A percentile compares a stretch with the other conserved stretches of the same genome.
Conservation (phyloP, 257 asterid species). For the Solanum sitiens region DNA sequence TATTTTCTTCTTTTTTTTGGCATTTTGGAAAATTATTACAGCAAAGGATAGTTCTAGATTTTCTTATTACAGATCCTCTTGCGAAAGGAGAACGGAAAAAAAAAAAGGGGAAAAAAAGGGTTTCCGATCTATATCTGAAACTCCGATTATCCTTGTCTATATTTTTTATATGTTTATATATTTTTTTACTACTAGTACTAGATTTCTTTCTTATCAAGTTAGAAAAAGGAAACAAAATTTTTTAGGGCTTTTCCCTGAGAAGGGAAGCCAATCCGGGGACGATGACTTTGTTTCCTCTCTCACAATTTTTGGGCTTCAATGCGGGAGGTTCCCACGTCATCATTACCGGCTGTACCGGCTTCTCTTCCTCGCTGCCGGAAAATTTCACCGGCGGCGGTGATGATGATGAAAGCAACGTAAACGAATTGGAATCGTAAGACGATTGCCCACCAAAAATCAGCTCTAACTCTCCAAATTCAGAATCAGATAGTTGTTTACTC, state of each 20-base stretch:
- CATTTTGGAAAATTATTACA: constrained; percentile 17
- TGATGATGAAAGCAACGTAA: not conserved
- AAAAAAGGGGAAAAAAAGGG: not conserved
- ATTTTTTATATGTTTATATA: constrained; percentile 9
- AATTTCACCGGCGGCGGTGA: constrained; percentile 19
- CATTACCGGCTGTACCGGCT: constrained; percentile 14
- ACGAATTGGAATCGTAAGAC: not conserved
- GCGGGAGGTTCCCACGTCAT: constrained; percentile 76
- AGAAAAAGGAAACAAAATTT: constrained; percentile 16
- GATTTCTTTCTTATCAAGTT: constrained; percentile 1
- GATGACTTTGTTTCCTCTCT: constrained; percentile 45
- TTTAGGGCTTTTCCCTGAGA: constrained; percentile 58
- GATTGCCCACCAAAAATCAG: constrained; percentile 52
- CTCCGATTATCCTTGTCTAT: constrained; percentile 10
- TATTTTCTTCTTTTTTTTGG: not conserved
- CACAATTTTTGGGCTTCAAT: constrained; percentile 50
- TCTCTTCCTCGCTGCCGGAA: constrained; percentile 14
- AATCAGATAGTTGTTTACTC: constrained; percentile 10
- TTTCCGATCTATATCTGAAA: constrained; percentile 10
- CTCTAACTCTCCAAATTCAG: constrained; percentile 49
- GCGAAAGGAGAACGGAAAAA: not conserved
- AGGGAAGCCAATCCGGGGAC: constrained; percentile 89
- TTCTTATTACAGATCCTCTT: constrained; percentile 24
- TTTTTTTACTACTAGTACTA: constrained; percentile 3
- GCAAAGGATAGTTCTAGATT: not conserved